Evolutionary conservation across 768 basidiomycete species (phyloP), one percentile per base, ranked within the genome.

Genomic region (Nidularia sp.): DNA sequence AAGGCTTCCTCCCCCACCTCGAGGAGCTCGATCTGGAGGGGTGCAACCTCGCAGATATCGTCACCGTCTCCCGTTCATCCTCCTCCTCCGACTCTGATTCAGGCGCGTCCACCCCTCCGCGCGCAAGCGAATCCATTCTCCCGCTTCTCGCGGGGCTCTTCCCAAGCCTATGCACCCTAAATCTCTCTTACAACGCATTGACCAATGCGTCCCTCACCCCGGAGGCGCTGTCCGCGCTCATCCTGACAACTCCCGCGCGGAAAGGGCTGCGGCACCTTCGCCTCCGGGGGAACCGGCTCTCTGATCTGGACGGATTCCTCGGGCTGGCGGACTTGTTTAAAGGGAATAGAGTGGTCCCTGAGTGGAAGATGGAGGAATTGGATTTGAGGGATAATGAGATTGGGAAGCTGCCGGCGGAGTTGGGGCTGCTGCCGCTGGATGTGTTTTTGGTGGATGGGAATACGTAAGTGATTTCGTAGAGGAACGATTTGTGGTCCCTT

Each of bases 401-500:
- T 51, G 76, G 75, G 5, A 84, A 78, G 66, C 65, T 93, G 33
- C 84, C 83, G 0, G 69, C 87, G 5, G 83, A 86, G 62, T 66
- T 93, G 45, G 90, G 91, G 29, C 63, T 90, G 53, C 63, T 93
- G 49, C 86, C 90, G 12, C 65, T 93, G 59, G 90, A 93, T 48
- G 84, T 90, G 6, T 83, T 93, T 53, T 67, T 91, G 58, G 90
- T 93, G 34, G 91, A 93, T 60, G 90, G 90, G 13, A 93, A 93
- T 67, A 70, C 76, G 89, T 91, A 64, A 74, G 87, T 43, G 18
- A 18, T 18, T 18, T 18, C 18, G 18, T 18, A 18, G 18, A 18
- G 18, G 18, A 18, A 18, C 18, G 18, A 18, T 18, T 18, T 18
- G 18, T 18, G 18, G 18, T 18, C 18, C 18, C 18, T 18, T 18